Evolutionary conservation across 2,329 filamentous ascomycete genomes (phyloP), one percentile per base, ranked within the genome.

Genomic region (Curvularia sp.): DNA sequence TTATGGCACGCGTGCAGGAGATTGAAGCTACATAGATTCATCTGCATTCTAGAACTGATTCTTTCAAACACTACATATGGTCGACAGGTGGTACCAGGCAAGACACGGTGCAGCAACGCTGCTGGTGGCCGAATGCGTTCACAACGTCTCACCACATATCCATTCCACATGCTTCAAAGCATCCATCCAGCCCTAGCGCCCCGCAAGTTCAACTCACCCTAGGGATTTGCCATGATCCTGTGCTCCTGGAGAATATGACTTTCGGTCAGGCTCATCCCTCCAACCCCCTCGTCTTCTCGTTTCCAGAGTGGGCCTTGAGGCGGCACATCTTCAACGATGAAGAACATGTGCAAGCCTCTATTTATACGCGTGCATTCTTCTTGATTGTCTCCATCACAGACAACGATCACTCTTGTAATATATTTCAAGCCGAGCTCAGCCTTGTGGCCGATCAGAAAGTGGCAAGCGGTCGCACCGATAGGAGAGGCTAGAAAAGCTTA

Each of bases 1-100:
- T 92, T 26, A 67, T 90, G 70, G 78, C 76, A 58, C 82, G 82
- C 64, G 85, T 91, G 57, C 76, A 80, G 24, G 74, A 81, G 58
- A 74, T 84, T 44, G 80, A 85, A 47, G 59, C 52, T 9, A 13
- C 51, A 18, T 58, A 58, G 26, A n/a, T 24, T 1, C 28, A 26
- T 4, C n/a, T 26, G 35, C 35, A 38, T 38, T 38, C 15, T 8
- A 38, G 15, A 18, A 38, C 7, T 15, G 5, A 38, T 38, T 9
- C 13, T 28, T 5, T 44, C 15, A 4, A 44, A n/a, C 3, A 3
- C 24, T 7, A 9, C 5, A 15, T 43, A n/a, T n/a, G 7, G 3
- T 8, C 7, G 6, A 28, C 9, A 10, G n/a, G 2, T 4, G 13
- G 24, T 20, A 12, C 12, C n/a, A 24, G 42, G 13, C 15, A 44